These are phyloP conservation scores for Mycena citricolor DNA, from an alignment of 1,284 basidiomycete species.

Conservation along the genomic window DNA sequence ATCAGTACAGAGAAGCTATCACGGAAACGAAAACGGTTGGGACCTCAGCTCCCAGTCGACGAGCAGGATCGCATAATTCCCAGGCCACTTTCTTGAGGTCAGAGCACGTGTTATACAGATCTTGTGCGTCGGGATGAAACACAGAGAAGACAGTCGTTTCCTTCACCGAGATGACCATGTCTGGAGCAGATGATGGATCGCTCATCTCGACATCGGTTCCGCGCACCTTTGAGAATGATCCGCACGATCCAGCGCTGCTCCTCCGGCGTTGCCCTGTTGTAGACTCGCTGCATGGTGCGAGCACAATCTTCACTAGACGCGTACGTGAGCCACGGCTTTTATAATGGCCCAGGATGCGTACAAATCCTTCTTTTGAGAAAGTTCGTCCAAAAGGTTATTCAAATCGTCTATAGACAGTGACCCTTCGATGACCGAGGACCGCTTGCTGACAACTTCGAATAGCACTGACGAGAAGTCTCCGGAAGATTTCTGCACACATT, in stretches of 20 bases:
- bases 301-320: too few species aligned
- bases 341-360: too few species aligned
- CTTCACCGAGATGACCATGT: slow-evolving; percentile 78
- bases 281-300: slow-evolving; percentile 75
- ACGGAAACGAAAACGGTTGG: background rate
- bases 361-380: slow-evolving; percentile 66
- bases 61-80: slow-evolving; percentile 68
- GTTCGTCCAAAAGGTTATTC: slow-evolving; percentile 76
- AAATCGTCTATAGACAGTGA: slow-evolving; percentile 76
- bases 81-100: slow-evolving; percentile 91
- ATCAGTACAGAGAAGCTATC: background rate
- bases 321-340: too few species aligned
- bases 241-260: slow-evolving; percentile 92
- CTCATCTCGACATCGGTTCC: background rate
- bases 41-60: slow-evolving; percentile 64
- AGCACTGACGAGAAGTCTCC: slow-evolving; percentile 88
- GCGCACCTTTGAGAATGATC: slow-evolving; percentile 86
- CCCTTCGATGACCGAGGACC: slow-evolving; percentile 81
- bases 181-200: slow-evolving; percentile 38
- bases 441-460: slow-evolving; percentile 79
- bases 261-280: slow-evolving; percentile 74
- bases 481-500: slow-evolving; percentile 51
- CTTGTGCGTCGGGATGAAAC: slow-evolving; percentile 89
- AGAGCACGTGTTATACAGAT: slow-evolving; percentile 91
- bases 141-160: slow-evolving; percentile 86